Percentiles rank a stretch among this genome's conserved stretches.
phyloP scores from a whole-genome alignment of 192 early-diverging fungal genomes.

The Podila epicladia region DNA sequence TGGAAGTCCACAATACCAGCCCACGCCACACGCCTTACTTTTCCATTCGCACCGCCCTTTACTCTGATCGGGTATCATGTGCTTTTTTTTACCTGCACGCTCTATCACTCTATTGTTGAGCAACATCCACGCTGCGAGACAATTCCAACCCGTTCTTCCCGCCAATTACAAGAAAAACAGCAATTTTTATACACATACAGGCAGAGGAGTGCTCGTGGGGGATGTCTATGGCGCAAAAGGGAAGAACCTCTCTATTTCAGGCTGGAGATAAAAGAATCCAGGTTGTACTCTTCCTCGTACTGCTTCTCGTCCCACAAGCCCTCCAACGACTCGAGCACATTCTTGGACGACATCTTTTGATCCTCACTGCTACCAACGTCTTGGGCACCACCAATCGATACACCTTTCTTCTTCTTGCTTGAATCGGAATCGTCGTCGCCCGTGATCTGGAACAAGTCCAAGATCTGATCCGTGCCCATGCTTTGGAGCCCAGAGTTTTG shows the following conservation, averaged over 20 bases:
- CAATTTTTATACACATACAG: slow-evolving; percentile 9
- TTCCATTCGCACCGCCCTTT: too few relatives aligned
- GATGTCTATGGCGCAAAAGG: too few relatives aligned
- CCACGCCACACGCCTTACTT: too few relatives aligned
- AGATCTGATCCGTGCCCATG: slow-evolving; percentile 96
- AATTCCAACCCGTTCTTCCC: not conserved
- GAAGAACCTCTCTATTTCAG: slow-evolving; percentile 17
- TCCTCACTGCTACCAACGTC: slow-evolving; percentile 51
- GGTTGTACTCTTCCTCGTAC: slow-evolving; percentile 86
- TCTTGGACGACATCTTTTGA: slow-evolving; percentile 69
- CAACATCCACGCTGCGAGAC: not conserved
- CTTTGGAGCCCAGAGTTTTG: slow-evolving; percentile 93
- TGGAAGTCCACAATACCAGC: too few relatives aligned
- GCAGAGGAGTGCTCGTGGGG: not conserved
- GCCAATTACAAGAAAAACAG: not conserved
- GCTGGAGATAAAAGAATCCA: slow-evolving; percentile 76
- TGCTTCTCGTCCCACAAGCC: slow-evolving; percentile 92
- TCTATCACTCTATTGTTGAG: too few relatives aligned
- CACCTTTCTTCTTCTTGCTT: slow-evolving; percentile 43
- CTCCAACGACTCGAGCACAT: slow-evolving; percentile 80
- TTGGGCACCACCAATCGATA: slow-evolving; percentile 1
- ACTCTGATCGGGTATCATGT: too few relatives aligned
- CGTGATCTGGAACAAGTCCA: slow-evolving; percentile 92
- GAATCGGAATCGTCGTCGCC: slow-evolving; percentile 53
- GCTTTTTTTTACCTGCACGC: too few relatives aligned